Evolutionary conservation across 257 asterid species (phyloP).

Genomic region (Solanum piurae): DNA sequence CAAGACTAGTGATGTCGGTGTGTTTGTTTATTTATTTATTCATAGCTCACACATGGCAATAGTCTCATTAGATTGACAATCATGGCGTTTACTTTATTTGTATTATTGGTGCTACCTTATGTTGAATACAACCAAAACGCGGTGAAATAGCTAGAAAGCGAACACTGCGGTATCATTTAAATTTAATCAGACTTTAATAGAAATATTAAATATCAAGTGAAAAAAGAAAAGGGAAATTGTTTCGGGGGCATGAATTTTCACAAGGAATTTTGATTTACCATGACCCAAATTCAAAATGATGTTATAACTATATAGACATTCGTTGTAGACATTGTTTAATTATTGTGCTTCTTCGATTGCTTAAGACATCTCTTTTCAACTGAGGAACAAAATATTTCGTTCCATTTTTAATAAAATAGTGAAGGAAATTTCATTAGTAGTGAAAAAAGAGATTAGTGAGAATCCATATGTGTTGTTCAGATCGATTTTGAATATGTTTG

Average conservation of each 20-base stretch:
- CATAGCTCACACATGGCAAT: background rate
- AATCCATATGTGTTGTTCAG: too few relatives aligned
- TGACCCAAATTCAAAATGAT: background rate
- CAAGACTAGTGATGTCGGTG: background rate
- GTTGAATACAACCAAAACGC: background rate
- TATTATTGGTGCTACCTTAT: background rate
- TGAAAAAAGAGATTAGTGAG: fast-evolving
- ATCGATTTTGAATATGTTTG: too few relatives aligned
- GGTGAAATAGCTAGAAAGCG: background rate
- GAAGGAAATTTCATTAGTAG: background rate
- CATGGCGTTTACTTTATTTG: background rate
- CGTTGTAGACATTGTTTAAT: background rate
- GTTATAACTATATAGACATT: background rate
- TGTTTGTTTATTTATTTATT: background rate
- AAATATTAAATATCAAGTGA: fast-evolving
- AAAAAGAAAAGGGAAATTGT: background rate
- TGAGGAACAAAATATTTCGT: fast-evolving
- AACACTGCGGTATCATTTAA: background rate
- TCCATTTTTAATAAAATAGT: too few relatives aligned
- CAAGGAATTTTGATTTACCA: background rate
- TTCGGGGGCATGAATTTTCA: background rate
- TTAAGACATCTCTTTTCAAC: too few relatives aligned
- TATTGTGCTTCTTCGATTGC: background rate
- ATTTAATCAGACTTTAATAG: fast-evolving
- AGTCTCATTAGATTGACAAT: background rate